These are phyloP conservation scores for Mediolabrus comicus DNA, from an alignment of 108 stramenopile genomes.

Conservation along the genomic window DNA sequence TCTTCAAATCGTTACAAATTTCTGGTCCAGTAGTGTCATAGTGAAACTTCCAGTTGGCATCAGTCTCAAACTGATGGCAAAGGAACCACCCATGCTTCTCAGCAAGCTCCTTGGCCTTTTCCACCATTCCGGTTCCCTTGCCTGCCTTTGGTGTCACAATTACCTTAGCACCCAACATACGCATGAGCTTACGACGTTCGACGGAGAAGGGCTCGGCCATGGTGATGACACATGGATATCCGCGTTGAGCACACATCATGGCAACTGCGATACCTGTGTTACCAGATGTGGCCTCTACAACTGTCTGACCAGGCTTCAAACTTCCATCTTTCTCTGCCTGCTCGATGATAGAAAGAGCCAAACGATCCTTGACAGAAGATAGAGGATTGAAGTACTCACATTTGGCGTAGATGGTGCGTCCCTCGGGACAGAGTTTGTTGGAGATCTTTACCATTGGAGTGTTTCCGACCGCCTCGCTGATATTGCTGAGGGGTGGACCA, in stretches of 20 bases:
- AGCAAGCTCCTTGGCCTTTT: slow-evolving; percentile 67
- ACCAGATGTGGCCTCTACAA: slow-evolving; percentile 94
- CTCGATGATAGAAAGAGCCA: slow-evolving; percentile 81
- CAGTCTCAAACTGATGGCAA: slow-evolving; percentile 78
- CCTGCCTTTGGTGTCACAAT: slow-evolving; percentile 62
- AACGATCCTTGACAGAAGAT: slow-evolving; percentile 91
- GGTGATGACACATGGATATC: slow-evolving; percentile 75
- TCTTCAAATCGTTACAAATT: slow-evolving; percentile 52
- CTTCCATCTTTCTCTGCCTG: slow-evolving; percentile 77
- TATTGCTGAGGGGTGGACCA: slow-evolving; percentile 45
- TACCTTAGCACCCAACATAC: slow-evolving; percentile 68
- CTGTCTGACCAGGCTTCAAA: slow-evolving; percentile 86
- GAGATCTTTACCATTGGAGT: slow-evolving; percentile 63
- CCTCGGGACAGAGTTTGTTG: slow-evolving; percentile 44
- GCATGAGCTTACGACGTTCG: slow-evolving; percentile 73
- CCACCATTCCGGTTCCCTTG: slow-evolving; percentile 74
- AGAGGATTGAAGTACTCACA: slow-evolving; percentile 87
- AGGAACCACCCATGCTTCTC: slow-evolving; percentile 69
- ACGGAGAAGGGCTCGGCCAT: slow-evolving; percentile 74
- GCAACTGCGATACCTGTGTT: slow-evolving; percentile 89
- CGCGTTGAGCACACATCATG: slow-evolving; percentile 61
- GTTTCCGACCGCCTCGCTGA: slow-evolving; percentile 60
- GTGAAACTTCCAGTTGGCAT: slow-evolving; percentile 76
- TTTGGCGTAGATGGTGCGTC: slow-evolving; percentile 75
- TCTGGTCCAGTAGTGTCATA: slow-evolving; percentile 77